Evolutionary conservation across 805 yeast genomes (phyloP), one percentile per base, ranked within the genome.

Genomic region (Metschnikowia reukaufii): DNA sequence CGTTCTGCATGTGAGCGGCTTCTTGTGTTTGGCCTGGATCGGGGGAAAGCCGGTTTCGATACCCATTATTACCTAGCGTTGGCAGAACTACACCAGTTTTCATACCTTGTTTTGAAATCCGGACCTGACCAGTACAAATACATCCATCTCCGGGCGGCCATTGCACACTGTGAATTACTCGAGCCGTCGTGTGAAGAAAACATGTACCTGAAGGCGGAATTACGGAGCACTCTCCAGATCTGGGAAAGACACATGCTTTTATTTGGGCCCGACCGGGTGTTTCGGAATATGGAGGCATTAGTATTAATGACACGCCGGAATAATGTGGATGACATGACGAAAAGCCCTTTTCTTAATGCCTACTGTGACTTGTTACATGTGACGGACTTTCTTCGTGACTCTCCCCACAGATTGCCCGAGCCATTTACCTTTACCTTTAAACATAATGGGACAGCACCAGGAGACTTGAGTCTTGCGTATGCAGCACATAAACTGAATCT

Each of bases 81-180:
- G 34, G 49, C 49, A 15, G 54, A 52, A 20, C 49, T 52, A 17
- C 55, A 52, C 43, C 36, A 47, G 43, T 50, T 45, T 41, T 44
- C 48, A 12, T 50, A 34, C 36, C 40, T 49, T 21, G 31, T 34
- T 18, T 32, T 51, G 38, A 17, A 21, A 19, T 25, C 36, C 4
- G 37, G 39, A 10, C 37, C 39, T 17, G 40, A 31, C 43, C 23
- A 30, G 31, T 38, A 42, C 12, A 48, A 40, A 29, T 27, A 35
- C 16, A 36, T 45, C 7, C 54, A 51, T 43, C 39, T 50, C 29
- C 48, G 35, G 15, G 32, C 54, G 4, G 51, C 55, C 21, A 18
- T 41, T 10, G 17, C 49, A 12, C 55, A 50, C 27, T 50, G 25
- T 29, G 52, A 42, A 18, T 29, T 42, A 15, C 17, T 48, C 17